A percentile compares a stretch with the other conserved stretches of the same genome.
phyloP scores from a whole-genome alignment of 345 rosid genomes.

The Moricandia moricandioides region DNA sequence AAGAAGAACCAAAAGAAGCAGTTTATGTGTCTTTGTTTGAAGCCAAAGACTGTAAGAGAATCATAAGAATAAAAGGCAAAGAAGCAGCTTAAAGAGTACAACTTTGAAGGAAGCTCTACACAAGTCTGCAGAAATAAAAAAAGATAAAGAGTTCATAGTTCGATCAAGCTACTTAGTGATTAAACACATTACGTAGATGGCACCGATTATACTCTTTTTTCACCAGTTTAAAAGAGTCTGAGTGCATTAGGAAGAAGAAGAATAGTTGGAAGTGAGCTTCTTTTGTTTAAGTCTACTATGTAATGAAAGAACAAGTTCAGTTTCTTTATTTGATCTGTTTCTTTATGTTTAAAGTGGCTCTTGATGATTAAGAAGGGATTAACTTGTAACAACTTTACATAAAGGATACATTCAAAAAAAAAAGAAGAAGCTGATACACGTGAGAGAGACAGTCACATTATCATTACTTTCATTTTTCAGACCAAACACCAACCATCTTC shows the following conservation, averaged over 20 bases:
- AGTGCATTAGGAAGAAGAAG: slow-evolving; percentile 21
- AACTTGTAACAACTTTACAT: slow-evolving; percentile 12
- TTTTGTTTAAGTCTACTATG: slow-evolving; percentile 15
- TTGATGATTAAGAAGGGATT: neutral
- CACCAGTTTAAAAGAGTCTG: slow-evolving; percentile 29
- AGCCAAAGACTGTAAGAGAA: slow-evolving; percentile 28
- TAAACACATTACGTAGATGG: slow-evolving; percentile 23
- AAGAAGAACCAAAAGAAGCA: slow-evolving; percentile 4
- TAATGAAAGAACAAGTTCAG: slow-evolving; percentile 13
- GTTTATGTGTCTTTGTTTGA: slow-evolving; percentile 32
- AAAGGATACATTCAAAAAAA: slow-evolving; percentile 16
- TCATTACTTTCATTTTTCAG: slow-evolving; percentile 32
- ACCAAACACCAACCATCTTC: slow-evolving; percentile 64
- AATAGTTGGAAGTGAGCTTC: slow-evolving; percentile 16
- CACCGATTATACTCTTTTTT: slow-evolving; percentile 23
- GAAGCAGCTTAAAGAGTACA: slow-evolving; percentile 6
- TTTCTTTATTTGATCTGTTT: slow-evolving; percentile 7
- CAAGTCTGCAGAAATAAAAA: neutral
- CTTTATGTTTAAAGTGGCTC: neutral
- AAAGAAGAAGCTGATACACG: slow-evolving; percentile 16
- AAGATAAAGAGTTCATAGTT: slow-evolving; percentile 2
- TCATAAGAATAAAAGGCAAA: neutral
- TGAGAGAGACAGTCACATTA: slow-evolving; percentile 15
- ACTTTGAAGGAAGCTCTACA: slow-evolving; percentile 7
- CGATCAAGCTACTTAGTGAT: slow-evolving; percentile 17